Evolutionary conservation across 73 alveolate genomes (phyloP), one percentile per base, ranked within the genome.

Genomic region (Stentor roeselii): DNA sequence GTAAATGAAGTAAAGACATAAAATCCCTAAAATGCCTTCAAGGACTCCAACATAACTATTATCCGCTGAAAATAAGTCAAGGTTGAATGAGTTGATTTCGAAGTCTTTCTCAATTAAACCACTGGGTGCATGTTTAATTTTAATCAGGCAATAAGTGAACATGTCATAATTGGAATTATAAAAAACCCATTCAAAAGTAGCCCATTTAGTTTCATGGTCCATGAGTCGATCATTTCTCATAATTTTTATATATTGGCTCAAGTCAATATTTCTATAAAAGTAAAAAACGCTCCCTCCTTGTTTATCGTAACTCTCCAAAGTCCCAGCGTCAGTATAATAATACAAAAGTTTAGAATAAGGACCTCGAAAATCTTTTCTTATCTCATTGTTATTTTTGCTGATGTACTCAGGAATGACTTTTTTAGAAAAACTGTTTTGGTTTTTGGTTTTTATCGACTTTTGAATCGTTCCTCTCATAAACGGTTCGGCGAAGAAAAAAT

Each of bases 151-250:
- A 39, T 87, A 87, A 11, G 78, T 82, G 58, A 87, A 36, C 85
- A 61, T 87, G 59, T 82, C 75, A 30, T 41, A 37, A 75, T 90
- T 90, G 3, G 84, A 75, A 50, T 87, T 90, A 59, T 82, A 90
- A 41, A 59, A 41, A 4, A 87, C 83, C 58, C 83, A 82, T 35
- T 90, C 95, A 78, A 42, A 89, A 75, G 76, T 82, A 83, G 36
- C 36, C 41, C 86, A 85, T 59, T 89, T 78, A 61, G 84, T 86
- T 82, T 83, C 75, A 15, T 67, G 34, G 1, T 67, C 6, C 36
- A 61, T n/a, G 36, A 50, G 3, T 1, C 42, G 38, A 0, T 83
- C 86, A 6, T 60, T 36, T 61, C 40, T 35, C 38, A 30, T 6
- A 14, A 61, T 14, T n/a, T n/a, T n/a, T n/a, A n/a, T n/a, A n/a